Conservation (phyloP, 306 rosid genomes). For the Quercus variabilis region DNA sequence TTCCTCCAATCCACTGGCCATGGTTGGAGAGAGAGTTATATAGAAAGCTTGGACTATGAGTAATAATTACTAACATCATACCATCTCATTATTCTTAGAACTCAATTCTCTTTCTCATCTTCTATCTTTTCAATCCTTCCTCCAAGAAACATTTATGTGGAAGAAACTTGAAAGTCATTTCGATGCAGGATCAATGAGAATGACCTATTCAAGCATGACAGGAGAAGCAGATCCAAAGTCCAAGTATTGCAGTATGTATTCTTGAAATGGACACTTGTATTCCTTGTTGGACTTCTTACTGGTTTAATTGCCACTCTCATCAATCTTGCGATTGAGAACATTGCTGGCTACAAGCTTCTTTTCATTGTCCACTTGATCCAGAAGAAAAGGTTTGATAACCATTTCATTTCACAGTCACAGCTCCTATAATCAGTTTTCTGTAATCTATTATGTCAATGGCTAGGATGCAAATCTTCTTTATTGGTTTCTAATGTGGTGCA, state of each 20-base stretch:
- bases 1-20: constrained; percentile 70
- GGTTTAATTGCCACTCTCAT: constrained; percentile 80
- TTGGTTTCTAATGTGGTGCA: constrained; percentile 21
- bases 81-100: neutral
- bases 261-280: constrained; percentile 73
- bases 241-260: constrained; percentile 75
- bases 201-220: constrained; percentile 81
- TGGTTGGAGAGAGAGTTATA: constrained; percentile 75
- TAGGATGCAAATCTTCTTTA: too few relatives aligned
- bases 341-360: constrained; percentile 86
- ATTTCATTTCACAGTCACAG: neutral
- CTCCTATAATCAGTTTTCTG: neutral
- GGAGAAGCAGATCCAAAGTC: constrained; percentile 79
- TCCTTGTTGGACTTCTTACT: constrained; percentile 79
- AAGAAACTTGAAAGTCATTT: neutral
- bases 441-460: neutral
- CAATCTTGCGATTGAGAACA: constrained; percentile 82
- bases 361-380: constrained; percentile 44
- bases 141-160: neutral
- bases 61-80: constrained; percentile 17
- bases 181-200: constrained; percentile 87
- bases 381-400: constrained; percentile 42
- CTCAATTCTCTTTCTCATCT: neutral
- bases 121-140: neutral
- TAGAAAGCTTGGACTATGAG: constrained; percentile 92